phyloP scores from a whole-genome alignment of 176 grass and related monocot genomes.

The Zoysia pacifica region DNA sequence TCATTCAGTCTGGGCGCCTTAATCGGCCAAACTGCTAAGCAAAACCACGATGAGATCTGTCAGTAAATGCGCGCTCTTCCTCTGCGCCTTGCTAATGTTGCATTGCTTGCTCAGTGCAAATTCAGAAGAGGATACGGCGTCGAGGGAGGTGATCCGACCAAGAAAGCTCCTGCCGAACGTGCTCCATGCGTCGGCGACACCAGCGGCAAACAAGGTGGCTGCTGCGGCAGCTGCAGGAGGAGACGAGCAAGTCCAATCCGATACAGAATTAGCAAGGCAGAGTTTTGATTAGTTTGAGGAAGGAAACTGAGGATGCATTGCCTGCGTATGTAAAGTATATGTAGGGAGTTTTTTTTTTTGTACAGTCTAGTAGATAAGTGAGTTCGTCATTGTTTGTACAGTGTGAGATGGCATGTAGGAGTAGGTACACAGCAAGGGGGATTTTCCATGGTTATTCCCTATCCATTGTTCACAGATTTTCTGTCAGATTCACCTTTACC shows the following conservation, averaged over 20 bases:
- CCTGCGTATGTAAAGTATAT: background rate
- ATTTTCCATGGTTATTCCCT: background rate
- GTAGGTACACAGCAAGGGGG: background rate
- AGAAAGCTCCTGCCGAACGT: constrained; percentile 39
- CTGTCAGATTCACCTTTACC: background rate
- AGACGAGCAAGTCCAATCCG: constrained; percentile 52
- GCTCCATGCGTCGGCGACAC: background rate
- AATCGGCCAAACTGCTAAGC: background rate
- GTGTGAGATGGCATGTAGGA: background rate
- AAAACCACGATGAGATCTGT: constrained; percentile 36
- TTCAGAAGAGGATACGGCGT: background rate
- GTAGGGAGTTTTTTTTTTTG: background rate
- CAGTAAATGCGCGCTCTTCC: constrained; percentile 8
- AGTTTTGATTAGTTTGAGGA: no score
- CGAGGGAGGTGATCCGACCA: background rate
- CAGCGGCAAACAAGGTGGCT: background rate
- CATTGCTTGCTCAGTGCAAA: constrained; percentile 21
- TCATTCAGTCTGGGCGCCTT: background rate
- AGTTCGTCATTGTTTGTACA: background rate
- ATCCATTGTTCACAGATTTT: constrained; percentile 6
- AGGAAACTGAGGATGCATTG: background rate
- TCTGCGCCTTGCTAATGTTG: constrained; percentile 40
- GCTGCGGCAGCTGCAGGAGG: background rate
- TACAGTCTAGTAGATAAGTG: no score
- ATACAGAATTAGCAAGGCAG: constrained; percentile 45